Base-by-base conservation (phyloP, 345 rosid genomes). In the Orychophragmus violaceus region DNA sequence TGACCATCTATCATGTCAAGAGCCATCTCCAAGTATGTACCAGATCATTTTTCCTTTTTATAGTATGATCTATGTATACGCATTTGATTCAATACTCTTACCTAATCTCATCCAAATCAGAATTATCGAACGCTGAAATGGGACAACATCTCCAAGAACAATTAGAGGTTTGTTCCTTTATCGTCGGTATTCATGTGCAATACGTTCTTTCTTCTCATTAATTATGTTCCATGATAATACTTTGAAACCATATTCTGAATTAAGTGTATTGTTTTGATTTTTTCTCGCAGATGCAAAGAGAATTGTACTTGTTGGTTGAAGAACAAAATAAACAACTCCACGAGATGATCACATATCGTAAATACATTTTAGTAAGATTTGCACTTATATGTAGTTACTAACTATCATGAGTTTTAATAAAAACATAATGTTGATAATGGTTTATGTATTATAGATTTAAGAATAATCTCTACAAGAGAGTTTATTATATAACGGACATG, bases 1-100 rank as follows among this genome's bases (percentile, higher is more conserved):
- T 91, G 75, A 87, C 95, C 23, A 89, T 91, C 66, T 87, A 85
- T 68, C 96, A 91, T 75, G 84, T 91, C n/a, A 91, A 91, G 79
- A 89, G 98, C 64, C 98, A 89, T 75, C 77, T 91, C 83, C 97
- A 91, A 85, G 90, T 87, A 36, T 29, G 48, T 51, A 35, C 4
- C 55, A 10, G 46, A 42, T 42, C 44, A 14, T 6, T 14, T 28
- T 35, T 17, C 22, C 11, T 5, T 50, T 23, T n/a, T 13, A 27
- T 23, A 39, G 27, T 10, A 45, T 11, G 63, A 2, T 24, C 42
- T 28, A 17, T 23, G 14, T 39, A 39, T 39, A 13, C 1, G 44
- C 17, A 42, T 39, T 5, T 42, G 21, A 42, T 6, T 44, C 22
- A 44, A 3, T 16, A 39, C 2, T 45, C 50, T 45, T 3, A 9